phyloP scores from a whole-genome alignment of 2,329 filamentous ascomycete species.

The Colletotrichum chrysophilum region DNA sequence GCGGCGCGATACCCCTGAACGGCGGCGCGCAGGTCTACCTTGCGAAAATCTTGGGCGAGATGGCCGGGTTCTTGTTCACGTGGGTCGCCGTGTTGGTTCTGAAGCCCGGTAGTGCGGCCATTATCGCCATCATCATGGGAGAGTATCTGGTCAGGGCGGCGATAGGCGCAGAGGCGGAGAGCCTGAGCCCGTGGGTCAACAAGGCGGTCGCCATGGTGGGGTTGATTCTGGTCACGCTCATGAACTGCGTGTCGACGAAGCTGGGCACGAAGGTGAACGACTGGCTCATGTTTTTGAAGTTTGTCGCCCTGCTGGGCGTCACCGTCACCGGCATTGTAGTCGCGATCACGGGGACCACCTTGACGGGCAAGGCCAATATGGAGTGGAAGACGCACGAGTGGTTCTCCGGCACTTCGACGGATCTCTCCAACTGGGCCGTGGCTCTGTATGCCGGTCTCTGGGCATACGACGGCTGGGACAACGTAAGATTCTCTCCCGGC shows the following conservation, averaged over 20 bases:
- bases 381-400: conserved; percentile 89
- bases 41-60: conserved; percentile 94
- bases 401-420: conserved; percentile 85
- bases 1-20: conserved; percentile 93
- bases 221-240: conserved; percentile 75
- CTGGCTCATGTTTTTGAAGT: conserved; percentile 96
- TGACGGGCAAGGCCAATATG: conserved; percentile 73
- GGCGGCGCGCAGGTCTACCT: conserved; percentile 94
- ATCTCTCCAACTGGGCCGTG: conserved; percentile 88
- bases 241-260: conserved; percentile 92
- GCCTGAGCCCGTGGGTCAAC: conserved; percentile 85
- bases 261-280: conserved; percentile 88
- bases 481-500: conserved; percentile 63
- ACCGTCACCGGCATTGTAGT: conserved; percentile 90
- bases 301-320: conserved; percentile 85
- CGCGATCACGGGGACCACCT: conserved; percentile 82
- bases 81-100: conserved; percentile 95
- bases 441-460: conserved; percentile 94
- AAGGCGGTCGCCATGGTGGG: conserved; percentile 85
- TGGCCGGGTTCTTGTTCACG: conserved; percentile 91
- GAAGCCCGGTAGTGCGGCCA: conserved; percentile 91
- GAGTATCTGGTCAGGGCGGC: conserved; percentile 93
- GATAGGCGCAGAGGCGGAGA: conserved; percentile 84
- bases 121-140: conserved; percentile 97
- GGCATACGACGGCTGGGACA: conserved; percentile 99